Evolutionary conservation across 2,329 filamentous ascomycete species (phyloP).

Genomic region (Aspergillus ustus): DNA sequence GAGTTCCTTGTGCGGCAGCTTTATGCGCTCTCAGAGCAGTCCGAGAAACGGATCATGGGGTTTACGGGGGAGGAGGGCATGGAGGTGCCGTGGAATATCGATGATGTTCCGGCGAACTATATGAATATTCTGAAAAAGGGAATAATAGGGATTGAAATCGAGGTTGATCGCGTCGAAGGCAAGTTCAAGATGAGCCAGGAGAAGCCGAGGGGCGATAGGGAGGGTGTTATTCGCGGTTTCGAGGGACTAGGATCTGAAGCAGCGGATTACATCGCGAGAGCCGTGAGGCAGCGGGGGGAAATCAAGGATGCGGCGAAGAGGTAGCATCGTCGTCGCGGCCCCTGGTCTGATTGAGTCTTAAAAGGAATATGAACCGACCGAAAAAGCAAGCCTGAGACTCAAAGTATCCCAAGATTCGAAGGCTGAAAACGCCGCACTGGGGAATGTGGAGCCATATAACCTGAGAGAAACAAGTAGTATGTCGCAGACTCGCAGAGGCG

Average conservation of each 20-base stretch:
- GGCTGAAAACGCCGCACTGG: not conserved
- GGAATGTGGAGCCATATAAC: not conserved
- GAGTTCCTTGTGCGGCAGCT: conserved; percentile 55
- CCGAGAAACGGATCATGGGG: conserved; percentile 63
- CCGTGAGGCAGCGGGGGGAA: not conserved
- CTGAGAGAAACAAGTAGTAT: not conserved
- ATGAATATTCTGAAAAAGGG: conserved; percentile 61
- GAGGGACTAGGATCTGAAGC: conserved; percentile 37
- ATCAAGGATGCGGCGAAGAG: not conserved
- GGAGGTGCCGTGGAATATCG: conserved; percentile 57
- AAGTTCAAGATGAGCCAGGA: conserved; percentile 74
- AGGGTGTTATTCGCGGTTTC: conserved; percentile 65
- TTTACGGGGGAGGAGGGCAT: conserved; percentile 58
- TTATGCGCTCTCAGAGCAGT: conserved; percentile 49
- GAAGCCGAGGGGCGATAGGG: conserved; percentile 55
- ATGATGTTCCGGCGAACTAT: conserved; percentile 63
- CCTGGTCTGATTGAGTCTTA: not conserved
- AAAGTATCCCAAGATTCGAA: not conserved
- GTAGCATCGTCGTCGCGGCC: not conserved
- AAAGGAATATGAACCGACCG: not conserved
- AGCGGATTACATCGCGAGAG: not conserved
- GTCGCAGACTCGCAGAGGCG: not conserved
- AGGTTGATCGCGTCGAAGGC: conserved; percentile 59
- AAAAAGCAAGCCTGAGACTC: not conserved
- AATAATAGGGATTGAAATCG: conserved; percentile 66